phyloP scores from a whole-genome alignment of 768 basidiomycete genomes.

The Xanthoconium purpureum region DNA sequence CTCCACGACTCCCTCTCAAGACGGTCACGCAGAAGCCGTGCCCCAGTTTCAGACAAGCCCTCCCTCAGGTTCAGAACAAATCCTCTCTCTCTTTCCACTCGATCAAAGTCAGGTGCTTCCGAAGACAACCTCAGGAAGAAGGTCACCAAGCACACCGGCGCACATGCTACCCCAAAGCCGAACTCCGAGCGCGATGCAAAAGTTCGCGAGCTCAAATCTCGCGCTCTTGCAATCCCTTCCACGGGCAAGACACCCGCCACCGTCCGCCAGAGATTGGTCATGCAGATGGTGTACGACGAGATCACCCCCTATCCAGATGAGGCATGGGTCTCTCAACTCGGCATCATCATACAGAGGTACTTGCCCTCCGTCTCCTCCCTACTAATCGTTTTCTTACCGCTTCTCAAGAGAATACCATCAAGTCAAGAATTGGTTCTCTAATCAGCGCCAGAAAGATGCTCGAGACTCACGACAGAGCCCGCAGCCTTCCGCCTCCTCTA shows the following conservation, averaged over 20 bases:
- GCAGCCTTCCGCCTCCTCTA: constrained; percentile 31
- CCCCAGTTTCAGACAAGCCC: constrained; percentile 22
- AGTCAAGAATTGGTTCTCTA: constrained; percentile 68
- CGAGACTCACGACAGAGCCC: constrained; percentile 36
- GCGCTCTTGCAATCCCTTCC: constrained; percentile 33
- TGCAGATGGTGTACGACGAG: constrained; percentile 62
- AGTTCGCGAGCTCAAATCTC: constrained; percentile 31
- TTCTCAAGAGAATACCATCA: constrained; percentile 51
- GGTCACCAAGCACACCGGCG: constrained; percentile 21
- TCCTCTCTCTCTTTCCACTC: constrained; percentile 24
- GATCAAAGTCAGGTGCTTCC: constrained; percentile 23
- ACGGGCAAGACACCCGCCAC: constrained; percentile 48
- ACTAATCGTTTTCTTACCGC: background rate
- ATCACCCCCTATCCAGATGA: constrained; percentile 65
- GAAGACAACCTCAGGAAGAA: constrained; percentile 31
- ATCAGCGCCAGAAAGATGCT: constrained; percentile 52
- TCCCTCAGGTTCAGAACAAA: constrained; percentile 24
- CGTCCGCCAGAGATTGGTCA: constrained; percentile 52
- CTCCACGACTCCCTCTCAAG: constrained; percentile 21
- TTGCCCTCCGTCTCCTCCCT: background rate
- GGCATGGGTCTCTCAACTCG: constrained; percentile 57
- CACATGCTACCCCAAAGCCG: constrained; percentile 19
- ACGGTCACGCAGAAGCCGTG: constrained; percentile 29
- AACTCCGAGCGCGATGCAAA: constrained; percentile 30
- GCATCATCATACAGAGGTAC: constrained; percentile 56